A percentile compares a stretch with the other conserved stretches of the same genome.
Conservation (phyloP, 441 rosid species). For the Macaranga tanarius region DNA sequence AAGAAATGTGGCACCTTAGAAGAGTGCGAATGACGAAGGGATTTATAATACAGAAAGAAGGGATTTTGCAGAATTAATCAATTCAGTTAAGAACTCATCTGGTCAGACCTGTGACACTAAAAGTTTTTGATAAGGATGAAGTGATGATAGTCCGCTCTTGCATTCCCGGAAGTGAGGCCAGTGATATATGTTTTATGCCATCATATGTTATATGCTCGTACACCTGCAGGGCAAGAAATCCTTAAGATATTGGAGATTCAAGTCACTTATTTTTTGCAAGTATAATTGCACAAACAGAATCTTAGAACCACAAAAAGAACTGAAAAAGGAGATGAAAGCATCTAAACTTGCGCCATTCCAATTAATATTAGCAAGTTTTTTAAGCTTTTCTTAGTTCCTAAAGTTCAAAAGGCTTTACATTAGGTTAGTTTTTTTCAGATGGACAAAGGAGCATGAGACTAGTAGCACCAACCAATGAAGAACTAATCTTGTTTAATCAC, state of each 20-base stretch:
- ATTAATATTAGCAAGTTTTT: not conserved
- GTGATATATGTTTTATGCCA: conserved; percentile 41
- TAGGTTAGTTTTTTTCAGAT: too few species aligned
- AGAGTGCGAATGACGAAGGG: not conserved
- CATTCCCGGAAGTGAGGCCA: conserved; percentile 63
- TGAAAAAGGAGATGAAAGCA: not conserved
- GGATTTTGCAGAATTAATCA: conserved; percentile 12
- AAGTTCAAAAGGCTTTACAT: too few species aligned
- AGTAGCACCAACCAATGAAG: too few species aligned
- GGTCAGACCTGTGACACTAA: conserved; percentile 51
- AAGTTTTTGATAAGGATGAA: conserved; percentile 60
- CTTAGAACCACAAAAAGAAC: not conserved
- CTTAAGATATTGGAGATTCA: not conserved
- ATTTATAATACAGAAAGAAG: not conserved
- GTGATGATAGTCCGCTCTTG: conserved; percentile 61
- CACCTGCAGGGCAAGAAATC: conserved; percentile 35
- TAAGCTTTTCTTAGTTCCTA: not conserved
- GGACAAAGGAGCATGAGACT: too few species aligned
- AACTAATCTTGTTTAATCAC: too few species aligned
- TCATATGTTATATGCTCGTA: conserved; percentile 57
- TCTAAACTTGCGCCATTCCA: not conserved
- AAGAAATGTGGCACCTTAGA: too few species aligned
- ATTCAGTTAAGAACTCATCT: conserved; percentile 7
- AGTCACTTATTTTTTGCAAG: conserved; percentile 2
- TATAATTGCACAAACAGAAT: not conserved